These are phyloP conservation scores for Plasmodium ovale DNA, from an alignment of 169 alveolate genomes.

Conservation along the genomic window DNA sequence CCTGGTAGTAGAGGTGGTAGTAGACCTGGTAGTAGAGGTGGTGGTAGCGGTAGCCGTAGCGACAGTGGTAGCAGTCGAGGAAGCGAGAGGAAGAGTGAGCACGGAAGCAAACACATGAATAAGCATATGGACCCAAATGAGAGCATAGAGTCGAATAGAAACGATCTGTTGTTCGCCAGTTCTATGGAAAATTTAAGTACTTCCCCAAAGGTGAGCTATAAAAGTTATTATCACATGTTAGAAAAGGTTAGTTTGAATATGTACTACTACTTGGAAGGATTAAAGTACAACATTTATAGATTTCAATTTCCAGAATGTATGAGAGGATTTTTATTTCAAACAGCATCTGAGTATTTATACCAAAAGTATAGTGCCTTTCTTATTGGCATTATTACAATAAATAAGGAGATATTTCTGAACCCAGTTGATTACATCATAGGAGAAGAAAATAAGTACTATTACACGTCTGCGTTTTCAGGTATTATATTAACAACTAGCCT, in stretches of 20 bases:
- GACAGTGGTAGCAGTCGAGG: background rate
- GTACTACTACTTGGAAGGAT: constrained; percentile 72
- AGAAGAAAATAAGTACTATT: constrained; percentile 71
- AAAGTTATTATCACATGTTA: constrained; percentile 35
- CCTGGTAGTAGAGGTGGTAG: no score
- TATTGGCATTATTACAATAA: constrained; percentile 81
- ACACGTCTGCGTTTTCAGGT: constrained; percentile 72
- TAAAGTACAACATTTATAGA: constrained; percentile 70
- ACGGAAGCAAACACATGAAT: background rate
- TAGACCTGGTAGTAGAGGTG: no score
- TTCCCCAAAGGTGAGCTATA: background rate
- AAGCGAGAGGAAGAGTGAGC: background rate
- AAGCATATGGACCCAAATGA: background rate
- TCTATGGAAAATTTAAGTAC: constrained; percentile 3
- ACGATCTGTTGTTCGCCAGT: background rate
- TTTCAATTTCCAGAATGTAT: constrained; percentile 75
- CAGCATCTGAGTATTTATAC: constrained; percentile 79
- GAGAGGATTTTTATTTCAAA: constrained; percentile 78
- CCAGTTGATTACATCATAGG: constrained; percentile 83
- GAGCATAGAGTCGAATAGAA: background rate
- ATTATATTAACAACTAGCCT: constrained; percentile 82
- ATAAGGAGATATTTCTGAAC: constrained; percentile 79
- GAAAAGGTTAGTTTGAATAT: constrained; percentile 59
- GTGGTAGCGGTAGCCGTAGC: background rate
- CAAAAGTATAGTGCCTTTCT: constrained; percentile 80